Conservation (phyloP, 192 early-diverging fungal genomes). For the Coemansia sp. region DNA sequence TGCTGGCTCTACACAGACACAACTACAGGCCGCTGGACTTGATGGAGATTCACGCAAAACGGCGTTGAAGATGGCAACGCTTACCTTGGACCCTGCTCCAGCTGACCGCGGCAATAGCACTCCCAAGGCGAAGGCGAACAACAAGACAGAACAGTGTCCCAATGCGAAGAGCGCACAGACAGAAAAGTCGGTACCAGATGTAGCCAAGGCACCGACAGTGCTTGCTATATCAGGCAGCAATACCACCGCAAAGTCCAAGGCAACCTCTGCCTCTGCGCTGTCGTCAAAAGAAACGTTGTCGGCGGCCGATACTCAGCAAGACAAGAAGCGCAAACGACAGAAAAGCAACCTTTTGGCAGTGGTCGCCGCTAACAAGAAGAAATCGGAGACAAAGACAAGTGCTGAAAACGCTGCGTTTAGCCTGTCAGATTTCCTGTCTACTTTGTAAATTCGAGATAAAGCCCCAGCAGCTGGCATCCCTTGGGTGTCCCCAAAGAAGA, state of each 20-base stretch:
- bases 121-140: background rate
- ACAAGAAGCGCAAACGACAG: conserved; percentile 47
- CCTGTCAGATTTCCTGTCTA: conserved; percentile 40
- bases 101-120: background rate
- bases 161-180: background rate
- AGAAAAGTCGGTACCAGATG: background rate
- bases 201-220: background rate
- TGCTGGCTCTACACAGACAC: conserved; percentile 31
- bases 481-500: no score
- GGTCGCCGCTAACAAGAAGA: conserved; percentile 50
- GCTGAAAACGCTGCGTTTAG: conserved; percentile 22
- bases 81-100: background rate
- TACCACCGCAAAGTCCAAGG: background rate
- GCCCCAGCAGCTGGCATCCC: background rate
- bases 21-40: conserved; percentile 23
- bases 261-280: background rate
- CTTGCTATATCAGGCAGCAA: background rate
- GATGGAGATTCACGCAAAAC: conserved; percentile 4
- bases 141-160: background rate
- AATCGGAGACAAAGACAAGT: conserved; percentile 29
- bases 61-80: background rate
- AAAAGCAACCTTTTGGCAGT: conserved; percentile 49
- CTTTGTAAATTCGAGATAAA: conserved; percentile 9
- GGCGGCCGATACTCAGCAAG: conserved; percentile 8
- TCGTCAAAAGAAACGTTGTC: background rate